Conservation (phyloP, 441 rosid genomes). For the Syzygium malaccense region DNA sequence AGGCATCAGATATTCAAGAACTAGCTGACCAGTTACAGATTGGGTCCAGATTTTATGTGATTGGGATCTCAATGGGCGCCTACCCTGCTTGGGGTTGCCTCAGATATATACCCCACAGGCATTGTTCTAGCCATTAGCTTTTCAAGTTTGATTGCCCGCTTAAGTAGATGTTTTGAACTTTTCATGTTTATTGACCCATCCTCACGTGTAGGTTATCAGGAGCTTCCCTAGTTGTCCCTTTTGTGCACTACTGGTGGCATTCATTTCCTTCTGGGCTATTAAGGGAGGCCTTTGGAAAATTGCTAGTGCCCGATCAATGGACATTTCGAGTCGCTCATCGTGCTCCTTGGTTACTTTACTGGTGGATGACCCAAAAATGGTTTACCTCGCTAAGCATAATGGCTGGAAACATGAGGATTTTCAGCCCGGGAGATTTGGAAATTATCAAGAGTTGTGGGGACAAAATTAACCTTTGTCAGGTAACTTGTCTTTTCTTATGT, state of each 20-base stretch:
- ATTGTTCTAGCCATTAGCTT: not conserved
- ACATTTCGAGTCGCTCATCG: slow-evolving; percentile 12
- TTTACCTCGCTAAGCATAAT: slow-evolving; percentile 28
- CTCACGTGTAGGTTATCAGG: slow-evolving; percentile 4
- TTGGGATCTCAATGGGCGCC: slow-evolving; percentile 16
- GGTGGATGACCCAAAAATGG: slow-evolving; percentile 21
- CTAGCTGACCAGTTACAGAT: slow-evolving; percentile 12
- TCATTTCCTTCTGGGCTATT: slow-evolving; percentile 1
- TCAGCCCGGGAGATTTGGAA: slow-evolving; percentile 36
- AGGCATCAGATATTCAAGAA: slow-evolving; percentile 19
- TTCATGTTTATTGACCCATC: not conserved
- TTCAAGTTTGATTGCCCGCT: not conserved
- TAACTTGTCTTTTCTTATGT: not conserved
- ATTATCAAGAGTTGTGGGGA: slow-evolving; percentile 19
- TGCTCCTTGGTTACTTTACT: slow-evolving; percentile 14
- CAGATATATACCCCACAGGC: slow-evolving; percentile 16
- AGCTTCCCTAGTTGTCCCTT: slow-evolving; percentile 13
- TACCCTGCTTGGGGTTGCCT: slow-evolving; percentile 16
- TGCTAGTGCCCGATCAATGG: slow-evolving; percentile 32
- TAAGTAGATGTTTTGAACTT: not conserved
- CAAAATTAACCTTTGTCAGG: not conserved
- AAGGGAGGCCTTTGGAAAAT: not conserved
- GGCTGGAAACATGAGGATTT: slow-evolving; percentile 31
- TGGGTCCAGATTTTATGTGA: slow-evolving; percentile 12
- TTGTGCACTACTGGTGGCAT: slow-evolving; percentile 19